Evolutionary conservation across 331 rosid genomes (phyloP).

Genomic region (Quercus tomentella): DNA sequence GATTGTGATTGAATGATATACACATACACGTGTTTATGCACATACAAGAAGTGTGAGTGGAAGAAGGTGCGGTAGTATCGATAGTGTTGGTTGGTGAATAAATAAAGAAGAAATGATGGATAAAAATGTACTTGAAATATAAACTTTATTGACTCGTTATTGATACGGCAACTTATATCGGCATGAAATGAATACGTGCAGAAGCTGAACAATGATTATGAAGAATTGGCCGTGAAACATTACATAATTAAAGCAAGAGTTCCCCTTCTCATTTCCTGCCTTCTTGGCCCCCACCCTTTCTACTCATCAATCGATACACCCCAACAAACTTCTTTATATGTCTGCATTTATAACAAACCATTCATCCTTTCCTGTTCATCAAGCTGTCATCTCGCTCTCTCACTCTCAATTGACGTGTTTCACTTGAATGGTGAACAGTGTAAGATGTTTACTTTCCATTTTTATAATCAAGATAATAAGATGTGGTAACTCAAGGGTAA

Average conservation of each 20-base stretch:
- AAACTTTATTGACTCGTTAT: background rate
- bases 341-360: constrained; percentile 8
- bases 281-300: background rate
- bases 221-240: constrained; percentile 6
- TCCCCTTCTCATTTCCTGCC: background rate
- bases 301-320: background rate
- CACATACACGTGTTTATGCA: background rate
- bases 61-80: background rate
- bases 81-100: background rate
- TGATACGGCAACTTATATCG: background rate
- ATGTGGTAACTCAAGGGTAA: no score
- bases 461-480: no score
- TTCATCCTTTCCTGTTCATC: background rate
- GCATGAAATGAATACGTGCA: background rate
- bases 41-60: background rate
- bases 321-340: background rate
- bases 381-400: background rate
- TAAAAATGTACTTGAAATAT: background rate
- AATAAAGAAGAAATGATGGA: background rate
- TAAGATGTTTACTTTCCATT: no score
- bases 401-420: background rate
- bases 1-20: no score
- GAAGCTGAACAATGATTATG: background rate
- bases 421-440: background rate
- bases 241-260: constrained; percentile 16